Conservation (phyloP, 495 filamentous ascomycete species). For the Penicillium malachiteum region DNA sequence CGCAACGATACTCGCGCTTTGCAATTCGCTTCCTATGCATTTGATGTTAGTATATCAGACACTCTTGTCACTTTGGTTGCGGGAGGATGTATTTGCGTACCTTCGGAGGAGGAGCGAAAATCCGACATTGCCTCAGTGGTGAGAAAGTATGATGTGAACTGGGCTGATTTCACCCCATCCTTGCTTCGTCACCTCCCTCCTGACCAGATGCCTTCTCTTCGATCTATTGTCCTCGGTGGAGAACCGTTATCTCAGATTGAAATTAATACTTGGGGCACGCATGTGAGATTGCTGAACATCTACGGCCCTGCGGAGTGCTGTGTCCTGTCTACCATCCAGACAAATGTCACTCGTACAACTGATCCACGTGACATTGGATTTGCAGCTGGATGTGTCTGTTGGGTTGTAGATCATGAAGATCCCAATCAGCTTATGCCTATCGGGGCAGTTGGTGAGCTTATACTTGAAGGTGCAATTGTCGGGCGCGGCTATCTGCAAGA, state of each 20-base stretch:
- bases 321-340: neutral
- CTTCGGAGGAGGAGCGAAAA: neutral
- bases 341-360: neutral
- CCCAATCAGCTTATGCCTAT: conserved; percentile 39
- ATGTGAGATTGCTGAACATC: neutral
- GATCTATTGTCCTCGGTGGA: conserved; percentile 15
- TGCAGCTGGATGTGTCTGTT: neutral
- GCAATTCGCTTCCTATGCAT: neutral
- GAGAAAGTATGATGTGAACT: conserved; percentile 4
- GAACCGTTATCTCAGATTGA: conserved; percentile 9
- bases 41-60: neutral
- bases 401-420: conserved; percentile 1
- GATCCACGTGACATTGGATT: neutral
- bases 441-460: conserved; percentile 53
- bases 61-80: neutral
- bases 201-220: conserved; percentile 17
- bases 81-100: neutral
- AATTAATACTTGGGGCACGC: conserved; percentile 7
- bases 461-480: conserved; percentile 53
- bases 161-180: conserved; percentile 41
- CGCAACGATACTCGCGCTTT: neutral
- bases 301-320: neutral
- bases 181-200: conserved; percentile 33
- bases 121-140: conserved; percentile 20
- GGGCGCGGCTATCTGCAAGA: conserved; percentile 19